Conservation (phyloP, 2,329 filamentous ascomycete species). For the Thielaviopsis euricoi region DNA sequence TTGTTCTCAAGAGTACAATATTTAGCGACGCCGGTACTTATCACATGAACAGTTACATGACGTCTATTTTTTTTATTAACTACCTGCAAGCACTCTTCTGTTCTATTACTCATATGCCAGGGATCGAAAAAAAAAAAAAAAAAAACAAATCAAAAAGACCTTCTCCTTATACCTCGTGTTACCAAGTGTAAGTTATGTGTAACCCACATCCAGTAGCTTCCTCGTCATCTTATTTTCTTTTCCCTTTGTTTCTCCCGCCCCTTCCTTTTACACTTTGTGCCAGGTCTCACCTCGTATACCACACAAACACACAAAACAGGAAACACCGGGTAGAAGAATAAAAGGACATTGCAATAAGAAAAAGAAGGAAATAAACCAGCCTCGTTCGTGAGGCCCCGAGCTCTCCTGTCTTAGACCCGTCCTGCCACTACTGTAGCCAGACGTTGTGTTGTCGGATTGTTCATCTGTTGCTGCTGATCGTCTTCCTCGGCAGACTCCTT, state of each 20-base stretch:
- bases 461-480: background rate
- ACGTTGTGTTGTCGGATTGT: background rate
- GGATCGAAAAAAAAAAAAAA: too few species aligned
- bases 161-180: background rate
- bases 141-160: too few species aligned
- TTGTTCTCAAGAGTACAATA: background rate
- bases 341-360: too few species aligned
- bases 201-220: background rate
- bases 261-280: background rate
- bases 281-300: background rate
- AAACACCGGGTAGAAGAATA: too few species aligned
- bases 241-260: background rate
- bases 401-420: background rate
- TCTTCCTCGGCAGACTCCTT: background rate
- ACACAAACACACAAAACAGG: background rate
- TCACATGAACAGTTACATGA: background rate
- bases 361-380: too few species aligned
- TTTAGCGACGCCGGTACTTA: background rate
- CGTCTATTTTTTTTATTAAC: too few species aligned
- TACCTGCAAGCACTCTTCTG: too few species aligned
- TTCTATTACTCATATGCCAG: too few species aligned
- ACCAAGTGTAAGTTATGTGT: background rate
- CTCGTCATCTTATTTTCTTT: background rate
- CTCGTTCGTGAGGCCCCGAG: too few species aligned
- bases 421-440: background rate